Evolutionary conservation across 768 basidiomycete species (phyloP).

Genomic region (Leccinum subgranulosum): DNA sequence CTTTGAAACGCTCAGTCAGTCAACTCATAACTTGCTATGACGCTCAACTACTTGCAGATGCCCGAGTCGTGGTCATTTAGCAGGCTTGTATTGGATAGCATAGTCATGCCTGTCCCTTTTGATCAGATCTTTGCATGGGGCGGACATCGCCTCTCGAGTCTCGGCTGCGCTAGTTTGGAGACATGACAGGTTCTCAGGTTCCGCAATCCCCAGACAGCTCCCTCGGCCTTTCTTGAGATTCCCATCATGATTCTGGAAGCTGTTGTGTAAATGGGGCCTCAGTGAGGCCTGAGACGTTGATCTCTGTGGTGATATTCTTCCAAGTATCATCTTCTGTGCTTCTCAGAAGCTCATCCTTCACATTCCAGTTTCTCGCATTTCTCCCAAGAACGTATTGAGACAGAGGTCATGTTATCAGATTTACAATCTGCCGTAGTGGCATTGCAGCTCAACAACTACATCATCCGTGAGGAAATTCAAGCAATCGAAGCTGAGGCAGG

Average conservation of each 20-base stretch:
- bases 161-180: background rate
- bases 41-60: background rate
- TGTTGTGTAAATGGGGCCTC: background rate
- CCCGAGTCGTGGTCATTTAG: background rate
- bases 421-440: slow-evolving; percentile 2
- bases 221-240: background rate
- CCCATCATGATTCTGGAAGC: background rate
- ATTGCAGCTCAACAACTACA: slow-evolving; percentile 8
- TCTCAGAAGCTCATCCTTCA: background rate
- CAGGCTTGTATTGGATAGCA: background rate
- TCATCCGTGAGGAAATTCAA: slow-evolving; percentile 4
- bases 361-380: background rate
- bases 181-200: background rate
- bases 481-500: background rate
- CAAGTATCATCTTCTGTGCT: background rate
- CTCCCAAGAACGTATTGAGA: background rate
- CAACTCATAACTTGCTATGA: background rate
- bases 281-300: background rate
- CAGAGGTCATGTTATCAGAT: slow-evolving; percentile 13
- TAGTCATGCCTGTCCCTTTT: background rate
- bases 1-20: background rate
- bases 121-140: background rate
- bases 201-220: background rate
- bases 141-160: background rate
- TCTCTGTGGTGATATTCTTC: background rate